phyloP scores from a whole-genome alignment of 352 stramenopile genomes.

The Vaucheria bursata region DNA sequence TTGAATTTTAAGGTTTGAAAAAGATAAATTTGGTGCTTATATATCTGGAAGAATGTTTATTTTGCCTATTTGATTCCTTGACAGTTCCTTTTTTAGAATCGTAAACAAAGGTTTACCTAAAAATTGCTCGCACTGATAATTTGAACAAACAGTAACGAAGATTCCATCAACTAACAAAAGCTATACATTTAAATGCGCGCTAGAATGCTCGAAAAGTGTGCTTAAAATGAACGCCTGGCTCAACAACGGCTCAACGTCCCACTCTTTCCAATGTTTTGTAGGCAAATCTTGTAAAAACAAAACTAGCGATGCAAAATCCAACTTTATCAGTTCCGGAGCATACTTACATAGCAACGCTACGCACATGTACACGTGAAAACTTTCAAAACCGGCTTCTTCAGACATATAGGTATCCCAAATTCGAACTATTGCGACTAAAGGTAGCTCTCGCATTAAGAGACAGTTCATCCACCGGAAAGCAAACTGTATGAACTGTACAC shows the following conservation, averaged over 20 bases:
- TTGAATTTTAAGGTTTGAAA: too few relatives aligned
- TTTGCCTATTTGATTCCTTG: too few relatives aligned
- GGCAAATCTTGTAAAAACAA: slow-evolving; percentile 89
- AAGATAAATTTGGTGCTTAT: too few relatives aligned
- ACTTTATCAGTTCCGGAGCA: slow-evolving; percentile 78
- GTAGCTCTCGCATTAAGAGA: slow-evolving; percentile 92
- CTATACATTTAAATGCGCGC: not conserved
- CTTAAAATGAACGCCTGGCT: slow-evolving; percentile 90
- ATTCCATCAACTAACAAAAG: not conserved
- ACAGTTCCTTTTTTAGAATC: too few relatives aligned
- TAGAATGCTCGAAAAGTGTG: slow-evolving; percentile 61
- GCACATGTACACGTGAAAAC: slow-evolving; percentile 99
- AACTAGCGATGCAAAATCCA: slow-evolving; percentile 95
- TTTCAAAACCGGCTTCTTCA: slow-evolving; percentile 96
- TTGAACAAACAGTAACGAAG: too few relatives aligned
- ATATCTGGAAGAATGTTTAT: too few relatives aligned
- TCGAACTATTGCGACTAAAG: slow-evolving; percentile 82
- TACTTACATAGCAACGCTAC: slow-evolving; percentile 96
- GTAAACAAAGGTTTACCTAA: too few relatives aligned
- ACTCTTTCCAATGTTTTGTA: slow-evolving; percentile 89
- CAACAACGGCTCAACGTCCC: slow-evolving; percentile 94
- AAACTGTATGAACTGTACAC: slow-evolving; percentile 97
- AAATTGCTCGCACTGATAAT: too few relatives aligned
- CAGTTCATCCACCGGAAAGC: slow-evolving; percentile 99
- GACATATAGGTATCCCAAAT: slow-evolving; percentile 98